phyloP scores from a whole-genome alignment of 106 monocot genomes.

The Dioscorea zingiberensis region DNA sequence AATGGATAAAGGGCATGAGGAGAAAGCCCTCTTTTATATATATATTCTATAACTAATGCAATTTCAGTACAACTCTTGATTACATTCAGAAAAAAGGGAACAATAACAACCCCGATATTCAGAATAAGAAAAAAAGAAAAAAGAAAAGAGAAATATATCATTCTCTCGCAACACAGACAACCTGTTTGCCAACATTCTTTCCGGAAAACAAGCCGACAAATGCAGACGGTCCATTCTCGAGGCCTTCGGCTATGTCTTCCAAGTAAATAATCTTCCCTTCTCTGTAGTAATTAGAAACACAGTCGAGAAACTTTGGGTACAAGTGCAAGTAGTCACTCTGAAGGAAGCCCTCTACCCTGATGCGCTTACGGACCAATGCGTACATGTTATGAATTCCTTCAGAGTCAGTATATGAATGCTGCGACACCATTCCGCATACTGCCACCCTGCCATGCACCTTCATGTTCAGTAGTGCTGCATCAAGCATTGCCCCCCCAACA shows the following conservation, averaged over 20 bases:
- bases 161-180: constrained; percentile 28
- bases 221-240: constrained; percentile 63
- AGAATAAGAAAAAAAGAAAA: too few species aligned
- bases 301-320: constrained; percentile 44
- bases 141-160: too few species aligned
- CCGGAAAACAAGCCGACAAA: constrained; percentile 67
- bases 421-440: constrained; percentile 69
- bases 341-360: constrained; percentile 58
- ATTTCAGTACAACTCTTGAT: too few species aligned
- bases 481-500: constrained; percentile 70
- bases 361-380: constrained; percentile 28
- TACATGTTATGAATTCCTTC: constrained; percentile 46
- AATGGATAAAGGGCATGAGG: too few species aligned
- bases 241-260: constrained; percentile 56
- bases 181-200: constrained; percentile 70
- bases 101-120: too few species aligned
- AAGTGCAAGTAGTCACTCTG: constrained; percentile 50
- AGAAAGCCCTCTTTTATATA: too few species aligned
- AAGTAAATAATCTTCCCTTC: constrained; percentile 59
- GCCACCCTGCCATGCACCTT: constrained; percentile 53
- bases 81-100: too few species aligned
- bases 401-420: constrained; percentile 18
- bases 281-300: constrained; percentile 21
- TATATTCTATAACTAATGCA: too few species aligned
- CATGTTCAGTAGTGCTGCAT: constrained; percentile 76